Evolutionary conservation across 2,329 filamentous ascomycete species (phyloP).

Genomic region (Colletotrichum australisinense): DNA sequence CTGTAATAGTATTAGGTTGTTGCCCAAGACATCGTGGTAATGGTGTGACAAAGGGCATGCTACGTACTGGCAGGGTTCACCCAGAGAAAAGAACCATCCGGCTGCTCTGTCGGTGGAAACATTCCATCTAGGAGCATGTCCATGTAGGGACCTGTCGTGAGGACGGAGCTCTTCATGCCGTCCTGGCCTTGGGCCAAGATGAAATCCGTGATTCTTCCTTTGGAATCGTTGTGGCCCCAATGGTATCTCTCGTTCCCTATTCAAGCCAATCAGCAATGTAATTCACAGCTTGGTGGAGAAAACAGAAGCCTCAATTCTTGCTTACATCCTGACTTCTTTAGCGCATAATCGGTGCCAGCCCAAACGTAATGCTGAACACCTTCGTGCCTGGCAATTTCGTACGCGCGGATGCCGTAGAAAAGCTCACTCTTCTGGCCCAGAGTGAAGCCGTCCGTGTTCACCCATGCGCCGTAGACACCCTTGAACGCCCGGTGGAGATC

Average conservation of each 20-base stretch:
- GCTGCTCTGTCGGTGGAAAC: conserved; percentile 22
- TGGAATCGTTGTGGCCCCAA: conserved; percentile 38
- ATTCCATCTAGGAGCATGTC: conserved; percentile 36
- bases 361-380: conserved; percentile 40
- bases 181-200: conserved; percentile 29
- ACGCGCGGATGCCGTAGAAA: conserved; percentile 39
- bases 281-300: too few relatives aligned
- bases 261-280: background rate
- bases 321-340: conserved; percentile 24
- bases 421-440: conserved; percentile 41
- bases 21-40: background rate
- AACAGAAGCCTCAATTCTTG: background rate
- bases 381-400: conserved; percentile 37
- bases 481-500: conserved; percentile 35
- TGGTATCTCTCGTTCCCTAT: conserved; percentile 22
- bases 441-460: conserved; percentile 41
- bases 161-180: conserved; percentile 38
- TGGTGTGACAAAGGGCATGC: background rate
- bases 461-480: conserved; percentile 37
- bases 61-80: background rate
- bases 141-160: conserved; percentile 40
- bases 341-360: conserved; percentile 32
- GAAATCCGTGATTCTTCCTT: conserved; percentile 38
- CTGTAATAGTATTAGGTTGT: background rate
- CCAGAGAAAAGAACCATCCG: conserved; percentile 28